Evolutionary conservation across 441 rosid genomes (phyloP).

Genomic region (Erodium chrysanthum): DNA sequence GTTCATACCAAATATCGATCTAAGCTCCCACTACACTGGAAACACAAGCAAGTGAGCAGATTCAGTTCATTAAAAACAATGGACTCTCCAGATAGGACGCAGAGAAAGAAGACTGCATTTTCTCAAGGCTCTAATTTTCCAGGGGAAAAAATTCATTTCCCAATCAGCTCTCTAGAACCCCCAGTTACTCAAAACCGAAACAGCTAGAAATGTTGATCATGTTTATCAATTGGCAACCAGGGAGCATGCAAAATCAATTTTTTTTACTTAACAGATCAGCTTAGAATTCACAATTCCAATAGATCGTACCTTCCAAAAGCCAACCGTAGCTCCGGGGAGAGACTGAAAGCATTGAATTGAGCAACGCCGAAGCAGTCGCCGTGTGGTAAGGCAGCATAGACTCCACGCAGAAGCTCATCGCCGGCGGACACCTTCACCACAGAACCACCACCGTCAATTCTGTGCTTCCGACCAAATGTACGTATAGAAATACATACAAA

Average conservation of each 20-base stretch:
- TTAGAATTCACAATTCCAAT: not conserved
- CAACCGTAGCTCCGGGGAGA: conserved; percentile 17
- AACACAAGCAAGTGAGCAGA: not conserved
- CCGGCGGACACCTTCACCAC: conserved; percentile 14
- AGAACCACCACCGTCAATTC: not conserved
- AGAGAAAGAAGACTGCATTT: no score
- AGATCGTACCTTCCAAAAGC: conserved; percentile 18
- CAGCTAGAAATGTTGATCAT: not conserved
- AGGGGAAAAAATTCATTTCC: not conserved
- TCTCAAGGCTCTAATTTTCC: not conserved
- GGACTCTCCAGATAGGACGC: no score
- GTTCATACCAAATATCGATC: not conserved
- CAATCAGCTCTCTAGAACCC: not conserved
- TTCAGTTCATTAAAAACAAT: not conserved
- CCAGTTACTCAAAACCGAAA: no score
- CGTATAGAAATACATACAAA: not conserved
- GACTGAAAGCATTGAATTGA: conserved; percentile 9
- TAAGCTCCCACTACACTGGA: not conserved
- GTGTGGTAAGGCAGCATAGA: conserved; percentile 19
- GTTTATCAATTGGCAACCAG: not conserved
- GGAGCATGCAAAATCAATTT: not conserved
- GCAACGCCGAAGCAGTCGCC: conserved; percentile 17
- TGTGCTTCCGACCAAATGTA: not conserved
- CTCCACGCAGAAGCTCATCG: conserved; percentile 19
- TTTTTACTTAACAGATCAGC: not conserved